Evolutionary conservation across 305 asterid genomes (phyloP).

Genomic region (Ajuga reptans): DNA sequence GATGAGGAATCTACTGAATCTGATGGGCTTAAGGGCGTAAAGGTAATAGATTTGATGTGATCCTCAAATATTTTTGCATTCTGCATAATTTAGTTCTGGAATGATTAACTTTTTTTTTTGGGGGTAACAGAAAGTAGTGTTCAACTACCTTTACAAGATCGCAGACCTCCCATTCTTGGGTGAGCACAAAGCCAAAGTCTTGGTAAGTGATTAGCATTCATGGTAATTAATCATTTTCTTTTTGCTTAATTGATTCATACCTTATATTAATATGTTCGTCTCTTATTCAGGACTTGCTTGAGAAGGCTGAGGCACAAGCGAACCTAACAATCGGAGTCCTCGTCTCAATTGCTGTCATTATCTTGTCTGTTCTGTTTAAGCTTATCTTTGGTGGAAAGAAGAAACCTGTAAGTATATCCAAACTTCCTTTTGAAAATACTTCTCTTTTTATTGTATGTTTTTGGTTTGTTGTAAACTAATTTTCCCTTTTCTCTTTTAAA

Average conservation of each 20-base stretch:
- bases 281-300: slow-evolving; percentile 59
- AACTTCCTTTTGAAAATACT: not conserved
- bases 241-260: not conserved
- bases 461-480: not conserved
- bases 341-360: slow-evolving; percentile 37
- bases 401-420: slow-evolving; percentile 48
- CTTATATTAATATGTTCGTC: not conserved
- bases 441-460: not conserved
- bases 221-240: not conserved
- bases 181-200: slow-evolving; percentile 57
- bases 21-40: slow-evolving; percentile 66
- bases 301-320: slow-evolving; percentile 81
- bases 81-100: not conserved
- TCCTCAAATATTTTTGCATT: not conserved
- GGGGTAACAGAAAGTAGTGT: slow-evolving; percentile 56
- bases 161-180: slow-evolving; percentile 79
- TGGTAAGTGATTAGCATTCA: slow-evolving; percentile 40
- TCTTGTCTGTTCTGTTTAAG: slow-evolving; percentile 52
- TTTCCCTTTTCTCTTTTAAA: too few relatives aligned
- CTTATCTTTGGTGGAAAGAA: slow-evolving; percentile 76
- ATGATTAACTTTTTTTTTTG: not conserved
- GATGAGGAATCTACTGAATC: slow-evolving; percentile 50
- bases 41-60: slow-evolving; percentile 37
- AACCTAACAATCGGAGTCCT: slow-evolving; percentile 65
- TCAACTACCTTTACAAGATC: slow-evolving; percentile 72